phyloP scores from a whole-genome alignment of 495 filamentous ascomycete species.

The Mycothermus thermophilus region DNA sequence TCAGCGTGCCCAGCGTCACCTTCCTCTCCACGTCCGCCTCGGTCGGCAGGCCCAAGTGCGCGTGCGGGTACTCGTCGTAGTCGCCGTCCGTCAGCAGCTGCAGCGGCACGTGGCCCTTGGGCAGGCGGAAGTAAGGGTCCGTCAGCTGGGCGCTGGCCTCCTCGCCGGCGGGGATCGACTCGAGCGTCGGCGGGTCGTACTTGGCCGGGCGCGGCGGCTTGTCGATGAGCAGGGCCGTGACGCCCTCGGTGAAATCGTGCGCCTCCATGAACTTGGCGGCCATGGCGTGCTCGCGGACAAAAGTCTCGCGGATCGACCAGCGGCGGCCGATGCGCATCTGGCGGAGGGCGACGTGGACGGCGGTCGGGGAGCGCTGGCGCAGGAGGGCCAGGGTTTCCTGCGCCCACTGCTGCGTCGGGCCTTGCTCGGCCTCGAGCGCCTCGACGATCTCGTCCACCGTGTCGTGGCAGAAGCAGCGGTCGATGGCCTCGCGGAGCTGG shows the following conservation, averaged over 20 bases:
- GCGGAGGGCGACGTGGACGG: slow-evolving; percentile 64
- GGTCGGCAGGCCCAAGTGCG: slow-evolving; percentile 49
- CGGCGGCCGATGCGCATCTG: slow-evolving; percentile 59
- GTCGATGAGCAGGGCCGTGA: slow-evolving; percentile 57
- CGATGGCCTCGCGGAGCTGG: slow-evolving; percentile 58
- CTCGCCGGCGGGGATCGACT: slow-evolving; percentile 40
- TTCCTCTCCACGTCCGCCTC: slow-evolving; percentile 53
- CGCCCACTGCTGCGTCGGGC: slow-evolving; percentile 52
- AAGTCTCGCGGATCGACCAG: slow-evolving; percentile 73
- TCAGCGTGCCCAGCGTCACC: slow-evolving; percentile 28
- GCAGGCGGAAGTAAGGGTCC: slow-evolving; percentile 41
- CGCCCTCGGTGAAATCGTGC: slow-evolving; percentile 78
- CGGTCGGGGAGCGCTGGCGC: slow-evolving; percentile 62
- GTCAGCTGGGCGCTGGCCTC: slow-evolving; percentile 28
- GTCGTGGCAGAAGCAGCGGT: slow-evolving; percentile 61
- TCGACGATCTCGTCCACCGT: slow-evolving; percentile 54
- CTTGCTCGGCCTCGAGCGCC: slow-evolving; percentile 47
- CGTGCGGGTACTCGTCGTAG: slow-evolving; percentile 58
- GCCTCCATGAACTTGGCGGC: slow-evolving; percentile 73
- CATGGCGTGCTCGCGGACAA: slow-evolving; percentile 67
- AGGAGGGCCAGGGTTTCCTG: slow-evolving; percentile 56
- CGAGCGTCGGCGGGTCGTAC: slow-evolving; percentile 61
- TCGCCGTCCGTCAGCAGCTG: slow-evolving; percentile 33
- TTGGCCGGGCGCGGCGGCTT: slow-evolving; percentile 47
- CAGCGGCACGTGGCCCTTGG: slow-evolving; percentile 32